Percentiles rank a stretch among this genome's conserved stretches.
Conservation (phyloP, 495 filamentous ascomycete species). For the Annulohypoxylon bovei region DNA sequence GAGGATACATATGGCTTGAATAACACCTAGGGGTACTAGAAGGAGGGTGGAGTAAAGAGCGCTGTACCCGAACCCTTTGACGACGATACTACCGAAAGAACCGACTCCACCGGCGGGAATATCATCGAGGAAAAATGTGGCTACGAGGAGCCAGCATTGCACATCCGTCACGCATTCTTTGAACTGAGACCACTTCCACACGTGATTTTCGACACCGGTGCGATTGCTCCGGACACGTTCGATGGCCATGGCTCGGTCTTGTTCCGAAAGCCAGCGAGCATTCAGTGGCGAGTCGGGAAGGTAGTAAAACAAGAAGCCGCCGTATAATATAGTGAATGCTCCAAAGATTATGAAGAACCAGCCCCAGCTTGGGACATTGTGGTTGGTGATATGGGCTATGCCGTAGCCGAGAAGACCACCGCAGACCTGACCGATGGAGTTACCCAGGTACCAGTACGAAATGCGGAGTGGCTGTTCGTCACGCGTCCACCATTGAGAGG, state of each 20-base stretch:
- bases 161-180: conserved; percentile 65
- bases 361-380: conserved; percentile 52
- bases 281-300: conserved; percentile 62
- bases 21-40: conserved; percentile 54
- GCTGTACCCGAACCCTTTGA: conserved; percentile 57
- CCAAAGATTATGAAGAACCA: conserved; percentile 57
- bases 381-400: conserved; percentile 52
- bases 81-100: conserved; percentile 58
- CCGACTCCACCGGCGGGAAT: conserved; percentile 58
- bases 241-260: conserved; percentile 61
- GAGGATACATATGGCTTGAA: conserved; percentile 51
- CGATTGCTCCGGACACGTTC: conserved; percentile 69
- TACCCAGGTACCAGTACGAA: conserved; percentile 62
- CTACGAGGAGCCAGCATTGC: conserved; percentile 58
- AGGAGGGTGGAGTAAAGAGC: conserved; percentile 55
- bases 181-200: conserved; percentile 70
- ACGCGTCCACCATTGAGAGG: conserved; percentile 62
- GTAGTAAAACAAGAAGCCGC: conserved; percentile 53
- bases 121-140: conserved; percentile 49
- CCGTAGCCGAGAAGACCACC: conserved; percentile 58
- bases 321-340: conserved; percentile 51
- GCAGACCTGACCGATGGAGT: conserved; percentile 60
- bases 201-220: conserved; percentile 72
- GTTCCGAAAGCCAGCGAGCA: conserved; percentile 56
- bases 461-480: conserved; percentile 59